phyloP scores from a whole-genome alignment of 371 early-diverging fungal genomes.

The Thermomucor indicae-seudaticae region DNA sequence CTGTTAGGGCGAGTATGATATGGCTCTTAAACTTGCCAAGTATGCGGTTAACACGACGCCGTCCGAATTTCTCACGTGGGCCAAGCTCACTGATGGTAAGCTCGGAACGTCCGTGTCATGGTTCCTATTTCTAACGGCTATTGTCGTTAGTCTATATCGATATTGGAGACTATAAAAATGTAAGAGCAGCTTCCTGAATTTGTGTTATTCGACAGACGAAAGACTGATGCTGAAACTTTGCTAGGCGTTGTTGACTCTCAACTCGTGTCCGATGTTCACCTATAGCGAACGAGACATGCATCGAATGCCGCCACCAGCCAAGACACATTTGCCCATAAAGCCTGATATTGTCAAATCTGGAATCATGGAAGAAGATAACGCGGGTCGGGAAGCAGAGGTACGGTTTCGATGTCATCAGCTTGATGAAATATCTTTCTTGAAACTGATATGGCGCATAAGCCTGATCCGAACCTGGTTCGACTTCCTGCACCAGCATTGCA shows the following conservation, averaged over 20 bases:
- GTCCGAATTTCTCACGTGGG: slow-evolving; percentile 94
- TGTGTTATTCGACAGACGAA: neutral
- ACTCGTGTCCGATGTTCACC: slow-evolving; percentile 97
- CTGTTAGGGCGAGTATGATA: slow-evolving; percentile 57
- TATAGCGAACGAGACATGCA: slow-evolving; percentile 87
- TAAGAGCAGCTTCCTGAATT: slow-evolving; percentile 22
- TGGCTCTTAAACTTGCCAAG: slow-evolving; percentile 83
- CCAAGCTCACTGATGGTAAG: slow-evolving; percentile 78
- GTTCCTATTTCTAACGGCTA: neutral
- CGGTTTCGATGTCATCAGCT: neutral
- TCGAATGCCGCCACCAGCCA: slow-evolving; percentile 86
- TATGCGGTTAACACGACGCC: slow-evolving; percentile 92
- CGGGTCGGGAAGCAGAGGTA: slow-evolving; percentile 65
- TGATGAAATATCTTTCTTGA: neutral
- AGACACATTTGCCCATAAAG: slow-evolving; percentile 75
- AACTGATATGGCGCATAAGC: slow-evolving; percentile 18
- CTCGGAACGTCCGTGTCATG: neutral
- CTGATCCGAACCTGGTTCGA: slow-evolving; percentile 63
- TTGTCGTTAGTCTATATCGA: slow-evolving; percentile 69
- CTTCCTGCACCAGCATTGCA: slow-evolving; percentile 86
- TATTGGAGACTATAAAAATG: slow-evolving; percentile 77
- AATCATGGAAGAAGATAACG: slow-evolving; percentile 71
- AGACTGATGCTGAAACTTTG: neutral
- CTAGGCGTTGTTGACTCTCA: slow-evolving; percentile 87
- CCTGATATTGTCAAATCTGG: slow-evolving; percentile 57